Percentiles rank a stretch among this genome's conserved stretches.
Conservation (phyloP, 2,329 filamentous ascomycete species). For the Coniochaeta sp. region DNA sequence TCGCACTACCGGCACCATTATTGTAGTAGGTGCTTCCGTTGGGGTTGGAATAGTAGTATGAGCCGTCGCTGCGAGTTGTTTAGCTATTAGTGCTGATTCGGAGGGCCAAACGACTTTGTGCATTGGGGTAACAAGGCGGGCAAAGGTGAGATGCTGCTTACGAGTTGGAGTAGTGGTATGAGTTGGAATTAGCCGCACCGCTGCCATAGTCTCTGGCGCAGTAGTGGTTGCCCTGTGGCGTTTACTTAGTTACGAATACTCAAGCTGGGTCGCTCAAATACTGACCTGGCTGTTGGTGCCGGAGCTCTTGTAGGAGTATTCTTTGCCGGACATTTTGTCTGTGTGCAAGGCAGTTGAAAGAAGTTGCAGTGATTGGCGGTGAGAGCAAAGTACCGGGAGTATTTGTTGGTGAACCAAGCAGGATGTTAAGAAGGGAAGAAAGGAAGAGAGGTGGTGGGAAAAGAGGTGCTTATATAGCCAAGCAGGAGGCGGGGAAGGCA, state of each 20-base stretch:
- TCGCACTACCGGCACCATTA: slow-evolving; percentile 46
- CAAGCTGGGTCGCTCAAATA: neutral
- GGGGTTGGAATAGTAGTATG: slow-evolving; percentile 67
- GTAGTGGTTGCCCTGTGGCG: slow-evolving; percentile 56
- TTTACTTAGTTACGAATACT: neutral
- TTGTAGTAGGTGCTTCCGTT: slow-evolving; percentile 65
- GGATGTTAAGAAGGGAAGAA: neutral
- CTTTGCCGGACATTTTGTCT: slow-evolving; percentile 4
- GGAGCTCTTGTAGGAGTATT: slow-evolving; percentile 36
- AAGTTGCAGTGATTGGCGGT: neutral
- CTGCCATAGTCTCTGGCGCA: slow-evolving; percentile 56
- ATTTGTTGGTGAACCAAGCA: neutral
- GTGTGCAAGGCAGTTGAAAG: neutral
- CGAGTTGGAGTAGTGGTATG: slow-evolving; percentile 63
- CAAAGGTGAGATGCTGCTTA: slow-evolving; percentile 18
- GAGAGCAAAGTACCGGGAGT: neutral
- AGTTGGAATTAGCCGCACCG: slow-evolving; percentile 30
- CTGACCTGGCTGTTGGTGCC: slow-evolving; percentile 58
- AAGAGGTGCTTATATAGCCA: neutral
- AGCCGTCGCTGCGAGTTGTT: slow-evolving; percentile 36
- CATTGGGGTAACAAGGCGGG: too few relatives aligned
- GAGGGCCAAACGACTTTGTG: too few relatives aligned
- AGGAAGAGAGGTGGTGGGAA: neutral
- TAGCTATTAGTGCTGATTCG: neutral
- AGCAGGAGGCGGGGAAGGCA: neutral